Conservation (phyloP, 805 yeast genomes). For the Candida tammaniensis region DNA sequence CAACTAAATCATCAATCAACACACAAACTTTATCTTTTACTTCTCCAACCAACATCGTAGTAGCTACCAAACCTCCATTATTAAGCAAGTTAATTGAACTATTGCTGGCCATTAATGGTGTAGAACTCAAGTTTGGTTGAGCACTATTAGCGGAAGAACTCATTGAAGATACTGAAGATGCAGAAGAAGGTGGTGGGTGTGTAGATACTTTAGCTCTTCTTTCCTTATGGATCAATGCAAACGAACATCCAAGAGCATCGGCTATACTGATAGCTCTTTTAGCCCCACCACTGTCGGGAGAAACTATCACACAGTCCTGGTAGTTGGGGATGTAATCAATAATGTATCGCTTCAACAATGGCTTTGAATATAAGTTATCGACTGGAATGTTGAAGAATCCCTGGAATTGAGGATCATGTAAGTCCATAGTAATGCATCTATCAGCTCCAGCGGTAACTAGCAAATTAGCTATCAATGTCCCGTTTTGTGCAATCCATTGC, state of each 20-base stretch:
- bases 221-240: slow-evolving; percentile 95
- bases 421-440: slow-evolving; percentile 94
- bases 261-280: slow-evolving; percentile 94
- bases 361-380: slow-evolving; percentile 87
- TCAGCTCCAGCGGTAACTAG: slow-evolving; percentile 93
- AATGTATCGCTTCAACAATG: slow-evolving; percentile 83
- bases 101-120: slow-evolving; percentile 14
- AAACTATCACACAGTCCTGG: slow-evolving; percentile 83
- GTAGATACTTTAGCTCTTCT: slow-evolving; percentile 52
- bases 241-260: slow-evolving; percentile 80
- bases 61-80: slow-evolving; percentile 49
- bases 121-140: slow-evolving; percentile 6
- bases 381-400: slow-evolving; percentile 97
- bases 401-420: slow-evolving; percentile 97
- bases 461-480: slow-evolving; percentile 85
- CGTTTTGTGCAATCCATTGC: slow-evolving; percentile 95
- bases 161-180: too few species aligned
- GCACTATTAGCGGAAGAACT: slow-evolving; percentile 13
- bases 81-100: slow-evolving; percentile 18
- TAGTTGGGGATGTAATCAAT: slow-evolving; percentile 73
- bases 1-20: slow-evolving; percentile 90
- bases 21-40: slow-evolving; percentile 84
- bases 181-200: slow-evolving; percentile 29
- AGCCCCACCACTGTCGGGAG: slow-evolving; percentile 99
- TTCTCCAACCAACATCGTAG: slow-evolving; percentile 96